phyloP scores from a whole-genome alignment of 176 grass and related monocot genomes.

The Zea luxurians region DNA sequence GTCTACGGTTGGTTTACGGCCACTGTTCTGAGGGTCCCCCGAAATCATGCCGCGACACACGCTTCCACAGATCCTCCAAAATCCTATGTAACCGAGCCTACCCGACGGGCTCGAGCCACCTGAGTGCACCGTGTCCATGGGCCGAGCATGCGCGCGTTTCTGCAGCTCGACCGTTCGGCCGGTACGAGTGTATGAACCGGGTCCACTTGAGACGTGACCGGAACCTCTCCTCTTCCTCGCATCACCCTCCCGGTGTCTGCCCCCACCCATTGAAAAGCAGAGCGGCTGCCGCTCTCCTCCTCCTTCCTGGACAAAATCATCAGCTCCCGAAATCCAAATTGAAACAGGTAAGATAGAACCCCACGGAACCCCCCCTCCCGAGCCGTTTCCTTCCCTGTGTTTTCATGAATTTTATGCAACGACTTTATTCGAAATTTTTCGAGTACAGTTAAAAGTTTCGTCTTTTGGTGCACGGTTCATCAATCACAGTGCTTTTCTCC shows the following conservation, averaged over 20 bases:
- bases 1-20: constrained; percentile 10
- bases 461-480: background rate
- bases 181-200: constrained; percentile 9
- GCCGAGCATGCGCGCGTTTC: background rate
- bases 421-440: background rate
- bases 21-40: background rate
- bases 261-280: constrained; percentile 39
- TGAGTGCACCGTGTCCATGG: constrained; percentile 16
- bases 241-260: background rate
- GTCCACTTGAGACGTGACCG: background rate
- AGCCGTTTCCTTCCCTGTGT: background rate
- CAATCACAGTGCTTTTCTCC: constrained; percentile 6
- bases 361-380: background rate
- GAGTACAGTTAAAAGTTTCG: background rate
- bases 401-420: background rate
- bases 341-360: constrained; percentile 8
- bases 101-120: too few species aligned
- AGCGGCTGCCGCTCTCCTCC: background rate
- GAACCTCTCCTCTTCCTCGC: constrained; percentile 5
- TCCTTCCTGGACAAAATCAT: constrained; percentile 32
- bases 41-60: background rate
- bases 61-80: constrained; percentile 19
- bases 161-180: background rate
- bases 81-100: background rate
- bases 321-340: constrained; percentile 28